Base-by-base conservation (phyloP, 352 stramenopile species). In the Globisporangium radiosum region DNA sequence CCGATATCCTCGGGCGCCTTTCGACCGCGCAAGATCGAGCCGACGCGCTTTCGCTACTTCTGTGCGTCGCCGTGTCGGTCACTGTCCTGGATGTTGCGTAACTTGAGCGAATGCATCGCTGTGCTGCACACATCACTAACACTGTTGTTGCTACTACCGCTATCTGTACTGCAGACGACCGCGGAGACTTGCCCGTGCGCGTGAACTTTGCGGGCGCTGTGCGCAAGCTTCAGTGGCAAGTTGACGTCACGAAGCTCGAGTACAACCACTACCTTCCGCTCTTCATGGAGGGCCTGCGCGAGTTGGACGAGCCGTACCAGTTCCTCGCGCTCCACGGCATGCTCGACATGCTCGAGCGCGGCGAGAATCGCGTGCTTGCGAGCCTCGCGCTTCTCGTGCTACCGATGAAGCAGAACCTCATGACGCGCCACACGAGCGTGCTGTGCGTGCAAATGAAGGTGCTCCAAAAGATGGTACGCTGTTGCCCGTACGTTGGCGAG, bases 231-330 rank as follows among this genome's bases (percentile, higher is more conserved):
- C 76, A 87, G 59, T 90, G 78, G 78, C 76, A 84, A 39, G 71
- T 83, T 5, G 73, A 90, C 56, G 45, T 90, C 52, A 64, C 73
- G 33, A 70, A 84, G 40, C 69, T 96, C 19, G 87, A 96, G 69
- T 96, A 90, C 67, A 61, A 70, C 0, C 82, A 92, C 68, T 97
- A 97, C 62, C 60, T 98, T 52, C 92, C 92, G 7, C 68, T 97
- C 45, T 98, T 98, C 72, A 92, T 97, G 69, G 91, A 98, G 56
- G 91, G 91, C 0, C 65, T 97, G 5, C 83, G 90, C n/a, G 90
- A 96, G 38, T 59, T 88, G 38, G 74, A 94, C 56, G 78, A 94
- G 60, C 89, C 70, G 47, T 94, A 94, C 76, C 78, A 81, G 25
- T 96, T 96, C 57, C 61, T 96, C 17, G 81, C 85, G 9, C 66